These are phyloP conservation scores for Musa balbisiana DNA, from an alignment of 202 grass and related monocot genomes.

Conservation along the genomic window DNA sequence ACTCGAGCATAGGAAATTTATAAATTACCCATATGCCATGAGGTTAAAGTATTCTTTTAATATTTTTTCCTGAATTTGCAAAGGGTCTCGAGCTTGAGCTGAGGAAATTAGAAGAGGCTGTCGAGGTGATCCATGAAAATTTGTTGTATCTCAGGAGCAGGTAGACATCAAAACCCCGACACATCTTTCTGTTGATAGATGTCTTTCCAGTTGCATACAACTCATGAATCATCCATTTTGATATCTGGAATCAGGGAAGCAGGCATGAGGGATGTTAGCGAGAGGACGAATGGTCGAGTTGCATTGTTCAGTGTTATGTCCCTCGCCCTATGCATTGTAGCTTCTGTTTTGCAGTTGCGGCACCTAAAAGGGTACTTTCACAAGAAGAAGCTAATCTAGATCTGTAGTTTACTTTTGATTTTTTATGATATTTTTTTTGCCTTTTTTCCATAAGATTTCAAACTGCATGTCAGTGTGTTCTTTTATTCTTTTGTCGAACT, in stretches of 20 bases:
- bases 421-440: not conserved
- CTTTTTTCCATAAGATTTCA: not conserved
- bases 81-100: constrained; percentile 23
- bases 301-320: constrained; percentile 14
- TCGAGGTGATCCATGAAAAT: constrained; percentile 12
- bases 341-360: constrained; percentile 6
- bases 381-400: constrained; percentile 21
- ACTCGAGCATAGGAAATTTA: constrained; percentile 8
- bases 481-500: no score
- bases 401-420: not conserved
- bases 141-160: constrained; percentile 11
- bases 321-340: constrained; percentile 5
- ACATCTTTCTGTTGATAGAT: not conserved
- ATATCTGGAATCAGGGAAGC: constrained; percentile 8
- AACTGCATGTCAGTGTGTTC: no score
- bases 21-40: not conserved
- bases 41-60: not conserved
- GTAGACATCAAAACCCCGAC: not conserved
- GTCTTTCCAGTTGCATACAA: not conserved
- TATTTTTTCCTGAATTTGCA: not conserved
- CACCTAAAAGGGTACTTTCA: constrained; percentile 11
- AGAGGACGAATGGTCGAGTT: constrained; percentile 12
- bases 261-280: constrained; percentile 12
- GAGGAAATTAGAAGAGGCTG: constrained; percentile 14
- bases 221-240: not conserved